Conservation (phyloP, 345 rosid genomes). For the Corchorus capsularis region DNA sequence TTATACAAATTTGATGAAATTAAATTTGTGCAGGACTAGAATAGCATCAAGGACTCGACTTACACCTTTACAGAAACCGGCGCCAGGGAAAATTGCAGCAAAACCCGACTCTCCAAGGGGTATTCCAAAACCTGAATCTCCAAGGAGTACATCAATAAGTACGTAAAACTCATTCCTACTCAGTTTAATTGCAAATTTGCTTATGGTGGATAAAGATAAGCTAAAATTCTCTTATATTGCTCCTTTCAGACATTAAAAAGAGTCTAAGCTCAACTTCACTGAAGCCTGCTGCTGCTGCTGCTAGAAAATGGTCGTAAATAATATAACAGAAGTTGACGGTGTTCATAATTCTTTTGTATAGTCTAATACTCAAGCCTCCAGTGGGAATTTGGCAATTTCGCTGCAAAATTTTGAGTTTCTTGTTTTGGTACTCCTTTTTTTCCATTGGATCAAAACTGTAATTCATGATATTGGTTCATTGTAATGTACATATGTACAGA, state of each 20-base stretch:
- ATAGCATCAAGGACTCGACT: constrained; percentile 24
- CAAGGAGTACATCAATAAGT: constrained; percentile 41
- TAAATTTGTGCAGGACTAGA: constrained; percentile 29
- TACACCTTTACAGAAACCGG: constrained; percentile 32
- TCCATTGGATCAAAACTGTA: background rate
- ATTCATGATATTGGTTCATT: constrained; percentile 1
- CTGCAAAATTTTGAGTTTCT: background rate
- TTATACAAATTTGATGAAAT: background rate
- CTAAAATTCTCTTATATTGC: constrained; percentile 11
- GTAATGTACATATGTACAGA: constrained; percentile 3
- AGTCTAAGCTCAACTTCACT: constrained; percentile 27
- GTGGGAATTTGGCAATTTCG: background rate
- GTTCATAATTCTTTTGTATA: background rate
- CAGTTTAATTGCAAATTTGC: background rate
- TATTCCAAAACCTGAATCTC: constrained; percentile 13
- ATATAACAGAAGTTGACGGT: background rate
- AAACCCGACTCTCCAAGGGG: constrained; percentile 28
- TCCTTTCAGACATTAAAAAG: constrained; percentile 46
- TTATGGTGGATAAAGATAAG: background rate
- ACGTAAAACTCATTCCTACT: constrained; percentile 10
- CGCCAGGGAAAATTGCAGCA: constrained; percentile 17
- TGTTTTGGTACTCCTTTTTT: background rate
- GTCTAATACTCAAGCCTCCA: background rate
- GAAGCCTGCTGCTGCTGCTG: constrained; percentile 42
- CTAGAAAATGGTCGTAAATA: constrained; percentile 46